Conservation (phyloP, 2,329 filamentous ascomycete species). For the Dothistroma septosporum region DNA sequence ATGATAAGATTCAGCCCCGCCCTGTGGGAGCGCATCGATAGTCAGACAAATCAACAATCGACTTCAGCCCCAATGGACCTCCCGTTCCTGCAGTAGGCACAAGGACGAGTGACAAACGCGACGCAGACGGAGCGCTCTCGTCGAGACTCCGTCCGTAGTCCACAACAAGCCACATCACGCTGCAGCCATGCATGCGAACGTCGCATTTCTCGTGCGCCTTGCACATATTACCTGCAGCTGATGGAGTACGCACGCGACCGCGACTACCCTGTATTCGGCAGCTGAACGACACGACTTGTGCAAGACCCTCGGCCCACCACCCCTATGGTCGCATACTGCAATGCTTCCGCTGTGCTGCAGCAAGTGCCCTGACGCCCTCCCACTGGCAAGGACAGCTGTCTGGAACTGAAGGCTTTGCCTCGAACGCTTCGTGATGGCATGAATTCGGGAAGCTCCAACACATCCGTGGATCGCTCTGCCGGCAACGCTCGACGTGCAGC, state of each 20-base stretch:
- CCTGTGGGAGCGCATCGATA: neutral
- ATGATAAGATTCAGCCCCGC: conserved; percentile 8
- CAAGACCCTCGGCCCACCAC: neutral
- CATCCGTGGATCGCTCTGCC: neutral
- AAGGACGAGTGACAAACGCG: neutral
- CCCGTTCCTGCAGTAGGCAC: neutral
- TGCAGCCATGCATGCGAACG: neutral
- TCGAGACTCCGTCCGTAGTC: neutral
- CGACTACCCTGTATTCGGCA: neutral
- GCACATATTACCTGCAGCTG: neutral
- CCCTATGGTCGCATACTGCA: neutral
- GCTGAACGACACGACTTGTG: neutral
- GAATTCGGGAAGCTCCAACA: neutral
- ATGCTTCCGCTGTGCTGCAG: neutral
- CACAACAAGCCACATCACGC: neutral
- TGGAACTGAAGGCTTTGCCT: conserved; percentile 2
- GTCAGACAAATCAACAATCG: conserved; percentile 2
- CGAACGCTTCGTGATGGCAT: neutral
- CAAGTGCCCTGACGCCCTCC: neutral
- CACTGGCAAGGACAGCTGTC: neutral
- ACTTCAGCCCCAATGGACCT: conserved; percentile 4
- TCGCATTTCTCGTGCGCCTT: neutral
- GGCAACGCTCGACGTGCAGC: neutral
- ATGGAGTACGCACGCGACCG: neutral
- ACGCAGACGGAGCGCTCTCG: neutral